Evolutionary conservation across 192 early-diverging fungal species (phyloP).

Genomic region (Geranomyces michiganensis): DNA sequence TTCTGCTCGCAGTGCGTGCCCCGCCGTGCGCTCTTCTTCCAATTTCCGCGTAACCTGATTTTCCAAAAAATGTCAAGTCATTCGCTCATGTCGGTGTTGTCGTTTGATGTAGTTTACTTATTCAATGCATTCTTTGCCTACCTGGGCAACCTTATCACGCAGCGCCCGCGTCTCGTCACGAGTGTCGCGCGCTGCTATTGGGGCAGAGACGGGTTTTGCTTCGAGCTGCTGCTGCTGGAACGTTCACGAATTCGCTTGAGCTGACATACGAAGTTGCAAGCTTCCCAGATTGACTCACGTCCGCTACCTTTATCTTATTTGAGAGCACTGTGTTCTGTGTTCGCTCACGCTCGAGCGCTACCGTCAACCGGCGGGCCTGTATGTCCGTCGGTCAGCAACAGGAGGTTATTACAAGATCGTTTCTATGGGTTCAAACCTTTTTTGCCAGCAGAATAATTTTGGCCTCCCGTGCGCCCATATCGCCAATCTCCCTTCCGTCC

Average conservation of each 20-base stretch:
- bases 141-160: constrained; percentile 8
- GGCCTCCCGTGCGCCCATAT: constrained; percentile 6
- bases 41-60: constrained; percentile 4
- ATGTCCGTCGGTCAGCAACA: neutral
- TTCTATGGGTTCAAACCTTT: constrained; percentile 8
- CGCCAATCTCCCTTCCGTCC: neutral
- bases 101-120: too few species aligned
- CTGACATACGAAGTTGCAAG: too few species aligned
- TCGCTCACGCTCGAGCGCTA: constrained; percentile 12
- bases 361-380: constrained; percentile 13
- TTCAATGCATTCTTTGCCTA: neutral
- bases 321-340: constrained; percentile 10
- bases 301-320: neutral
- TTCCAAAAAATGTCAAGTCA: too few species aligned
- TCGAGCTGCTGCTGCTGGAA: too few species aligned
- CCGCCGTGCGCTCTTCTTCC: constrained; percentile 16
- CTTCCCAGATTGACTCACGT: neutral
- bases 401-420: neutral
- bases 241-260: too few species aligned
- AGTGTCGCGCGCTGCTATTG: too few species aligned
- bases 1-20: neutral
- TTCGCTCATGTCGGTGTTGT: too few species aligned
- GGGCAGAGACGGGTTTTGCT: too few species aligned
- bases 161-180: neutral
- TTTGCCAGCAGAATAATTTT: constrained; percentile 21